Percentiles rank a stretch among this genome's conserved stretches.
These are phyloP conservation scores for Phylloporus rhodoxanthus DNA, from an alignment of 768 basidiomycete genomes.

Conservation along the genomic window DNA sequence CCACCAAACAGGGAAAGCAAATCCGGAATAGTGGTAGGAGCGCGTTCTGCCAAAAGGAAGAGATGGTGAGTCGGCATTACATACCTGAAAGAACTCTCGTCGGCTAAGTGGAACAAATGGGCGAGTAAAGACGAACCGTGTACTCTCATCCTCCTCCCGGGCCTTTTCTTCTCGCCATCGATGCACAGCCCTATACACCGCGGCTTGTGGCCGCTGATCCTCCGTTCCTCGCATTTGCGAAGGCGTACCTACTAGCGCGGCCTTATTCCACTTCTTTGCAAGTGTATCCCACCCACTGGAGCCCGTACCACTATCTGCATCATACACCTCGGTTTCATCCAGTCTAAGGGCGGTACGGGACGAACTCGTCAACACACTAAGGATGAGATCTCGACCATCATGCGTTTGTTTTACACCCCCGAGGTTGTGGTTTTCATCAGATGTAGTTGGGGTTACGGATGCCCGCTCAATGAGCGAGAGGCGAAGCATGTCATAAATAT, in stretches of 20 bases:
- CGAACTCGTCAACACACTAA: constrained; percentile 65
- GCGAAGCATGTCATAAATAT: constrained; percentile 86
- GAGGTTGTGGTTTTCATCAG: constrained; percentile 11
- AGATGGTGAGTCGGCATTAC: constrained; percentile 71
- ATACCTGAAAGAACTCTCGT: constrained; percentile 40
- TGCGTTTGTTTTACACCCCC: constrained; percentile 4
- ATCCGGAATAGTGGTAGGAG: constrained; percentile 59
- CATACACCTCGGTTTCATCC: constrained; percentile 67
- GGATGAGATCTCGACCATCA: constrained; percentile 41
- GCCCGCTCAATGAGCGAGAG: constrained; percentile 77
- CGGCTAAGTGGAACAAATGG: neutral
- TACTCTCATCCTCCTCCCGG: constrained; percentile 82
- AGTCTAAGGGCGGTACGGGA: constrained; percentile 69
- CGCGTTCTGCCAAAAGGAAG: constrained; percentile 66
- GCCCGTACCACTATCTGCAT: constrained; percentile 57
- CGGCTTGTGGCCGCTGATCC: constrained; percentile 41
- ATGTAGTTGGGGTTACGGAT: constrained; percentile 26
- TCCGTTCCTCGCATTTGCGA: constrained; percentile 30
- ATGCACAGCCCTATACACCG: constrained; percentile 69
- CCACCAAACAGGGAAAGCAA: constrained; percentile 52
- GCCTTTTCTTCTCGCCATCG: constrained; percentile 78
- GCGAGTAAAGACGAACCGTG: constrained; percentile 44
- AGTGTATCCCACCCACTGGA: constrained; percentile 72
- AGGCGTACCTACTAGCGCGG: constrained; percentile 29
- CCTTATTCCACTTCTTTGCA: constrained; percentile 80